A percentile compares a stretch with the other conserved stretches of the same genome.
These are phyloP conservation scores for Azolla pinnata DNA, from an alignment of 75 land plant genomes.

Conservation along the genomic window DNA sequence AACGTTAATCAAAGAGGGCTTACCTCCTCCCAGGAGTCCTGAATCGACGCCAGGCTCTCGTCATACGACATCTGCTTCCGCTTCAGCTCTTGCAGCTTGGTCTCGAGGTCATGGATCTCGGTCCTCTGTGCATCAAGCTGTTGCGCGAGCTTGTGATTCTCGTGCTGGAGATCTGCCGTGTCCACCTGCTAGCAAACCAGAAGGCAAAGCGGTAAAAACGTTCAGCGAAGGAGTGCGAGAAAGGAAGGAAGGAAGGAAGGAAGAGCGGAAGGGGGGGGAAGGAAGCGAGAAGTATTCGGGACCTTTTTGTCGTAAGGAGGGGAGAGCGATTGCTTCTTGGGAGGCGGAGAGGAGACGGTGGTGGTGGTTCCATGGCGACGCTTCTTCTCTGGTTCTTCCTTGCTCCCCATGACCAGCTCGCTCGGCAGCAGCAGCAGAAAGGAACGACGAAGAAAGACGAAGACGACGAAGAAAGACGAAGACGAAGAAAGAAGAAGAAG, in stretches of 20 bases:
- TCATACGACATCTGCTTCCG: conserved; percentile 31
- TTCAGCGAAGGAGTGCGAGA: too few relatives aligned
- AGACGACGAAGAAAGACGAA: too few relatives aligned
- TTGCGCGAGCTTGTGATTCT: conserved; percentile 35
- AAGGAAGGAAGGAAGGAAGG: background rate
- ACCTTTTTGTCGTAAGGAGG: conserved; percentile 33
- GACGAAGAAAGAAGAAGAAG: too few relatives aligned
- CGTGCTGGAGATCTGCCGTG: conserved; percentile 28
- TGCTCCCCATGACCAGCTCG: conserved; percentile 37
- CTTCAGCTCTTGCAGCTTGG: conserved; percentile 16
- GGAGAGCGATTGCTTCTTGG: conserved; percentile 27
- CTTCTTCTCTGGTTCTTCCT: conserved; percentile 38
- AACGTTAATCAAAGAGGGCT: background rate
- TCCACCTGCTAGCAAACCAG: conserved; percentile 17
- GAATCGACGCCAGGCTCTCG: conserved; percentile 24
- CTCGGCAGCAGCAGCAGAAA: too few relatives aligned
- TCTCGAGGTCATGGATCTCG: conserved; percentile 25
- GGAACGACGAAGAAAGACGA: too few relatives aligned
- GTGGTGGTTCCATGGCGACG: conserved; percentile 28
- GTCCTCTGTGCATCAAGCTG: conserved; percentile 29
- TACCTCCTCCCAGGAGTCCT: conserved; percentile 31
- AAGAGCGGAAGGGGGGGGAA: background rate
- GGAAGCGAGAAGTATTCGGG: too few relatives aligned
- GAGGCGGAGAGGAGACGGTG: conserved; percentile 26
- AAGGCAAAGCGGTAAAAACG: background rate